Conservation (phyloP, 192 early-diverging fungal species). For the Anaeromyces robustus region DNA sequence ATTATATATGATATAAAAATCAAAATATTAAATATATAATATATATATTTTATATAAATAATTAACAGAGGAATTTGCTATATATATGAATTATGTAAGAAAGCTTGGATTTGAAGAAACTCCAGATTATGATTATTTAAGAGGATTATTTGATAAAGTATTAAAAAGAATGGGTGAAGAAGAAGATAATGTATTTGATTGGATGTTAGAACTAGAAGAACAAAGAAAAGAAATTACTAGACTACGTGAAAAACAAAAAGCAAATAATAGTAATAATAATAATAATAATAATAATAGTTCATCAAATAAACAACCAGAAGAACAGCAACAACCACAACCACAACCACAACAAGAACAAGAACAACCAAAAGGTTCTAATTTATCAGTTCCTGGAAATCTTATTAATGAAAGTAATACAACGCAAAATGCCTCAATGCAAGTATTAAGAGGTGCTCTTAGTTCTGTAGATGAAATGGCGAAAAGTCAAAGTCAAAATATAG, state of each 20-base stretch:
- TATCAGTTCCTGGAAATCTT: not conserved
- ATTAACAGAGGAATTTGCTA: slow-evolving; percentile 64
- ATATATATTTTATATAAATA: not conserved
- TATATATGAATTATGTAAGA: slow-evolving; percentile 77
- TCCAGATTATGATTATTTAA: slow-evolving; percentile 91
- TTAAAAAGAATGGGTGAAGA: slow-evolving; percentile 46
- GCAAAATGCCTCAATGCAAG: not conserved
- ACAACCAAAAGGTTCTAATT: not conserved
- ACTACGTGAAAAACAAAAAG: slow-evolving; percentile 9
- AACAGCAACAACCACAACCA: not conserved
- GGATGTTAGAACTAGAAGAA: slow-evolving; percentile 54
- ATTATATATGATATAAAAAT: too few species aligned
- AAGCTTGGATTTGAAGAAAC: slow-evolving; percentile 88
- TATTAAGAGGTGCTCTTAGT: not conserved
- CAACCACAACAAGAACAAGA: not conserved
- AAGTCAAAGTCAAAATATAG: not conserved
- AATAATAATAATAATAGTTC: too few species aligned
- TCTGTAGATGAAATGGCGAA: not conserved
- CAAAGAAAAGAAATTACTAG: slow-evolving; percentile 24
- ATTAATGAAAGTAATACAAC: not conserved
- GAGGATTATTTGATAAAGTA: slow-evolving; percentile 63
- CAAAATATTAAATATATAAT: too few species aligned
- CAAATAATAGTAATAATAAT: too few species aligned
- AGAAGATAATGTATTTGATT: slow-evolving; percentile 92
- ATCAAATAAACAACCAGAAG: not conserved